These are phyloP conservation scores for Blastobotrys petasosporus DNA, from an alignment of 1,139 yeast species.

Conservation along the genomic window DNA sequence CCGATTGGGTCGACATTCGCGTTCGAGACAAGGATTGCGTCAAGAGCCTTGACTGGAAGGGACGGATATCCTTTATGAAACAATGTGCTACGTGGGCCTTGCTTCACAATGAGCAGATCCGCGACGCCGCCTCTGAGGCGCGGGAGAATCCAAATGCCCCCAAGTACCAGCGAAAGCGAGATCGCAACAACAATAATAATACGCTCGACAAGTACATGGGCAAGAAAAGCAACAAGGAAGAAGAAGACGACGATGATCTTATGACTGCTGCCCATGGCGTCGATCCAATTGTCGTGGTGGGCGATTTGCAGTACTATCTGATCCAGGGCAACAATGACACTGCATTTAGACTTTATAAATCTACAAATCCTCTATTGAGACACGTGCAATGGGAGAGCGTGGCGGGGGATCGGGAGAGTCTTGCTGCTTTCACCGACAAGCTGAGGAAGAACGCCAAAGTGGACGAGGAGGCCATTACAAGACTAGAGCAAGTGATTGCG, in stretches of 20 bases:
- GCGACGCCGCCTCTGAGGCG: background rate
- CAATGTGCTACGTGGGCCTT: constrained; percentile 7
- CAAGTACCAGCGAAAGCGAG: constrained; percentile 9
- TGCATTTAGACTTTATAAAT: constrained; percentile 31
- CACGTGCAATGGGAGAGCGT: constrained; percentile 33
- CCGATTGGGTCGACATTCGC: constrained; percentile 3
- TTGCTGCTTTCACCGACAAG: constrained; percentile 20
- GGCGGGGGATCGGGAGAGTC: constrained; percentile 28
- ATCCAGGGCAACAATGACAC: constrained; percentile 27
- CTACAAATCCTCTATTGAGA: constrained; percentile 30
- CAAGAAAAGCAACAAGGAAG: constrained; percentile 8
- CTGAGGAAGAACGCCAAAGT: constrained; percentile 8
- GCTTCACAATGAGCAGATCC: constrained; percentile 1
- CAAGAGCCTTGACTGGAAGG: constrained; percentile 5
- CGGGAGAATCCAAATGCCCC: constrained; percentile 10
- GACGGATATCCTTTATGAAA: constrained; percentile 5
- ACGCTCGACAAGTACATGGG: constrained; percentile 14
- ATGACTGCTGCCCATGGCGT: constrained; percentile 8
- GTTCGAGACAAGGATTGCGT: constrained; percentile 3
- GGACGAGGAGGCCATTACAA: constrained; percentile 17
- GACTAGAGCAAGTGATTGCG: constrained; percentile 20
- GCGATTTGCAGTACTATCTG: constrained; percentile 26
- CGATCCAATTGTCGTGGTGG: constrained; percentile 27
- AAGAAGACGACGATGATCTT: constrained; percentile 9
- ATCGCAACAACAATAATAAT: constrained; percentile 3